A percentile compares a stretch with the other conserved stretches of the same genome.
phyloP scores from a whole-genome alignment of 306 rosid genomes.

The Abrus pulchellus region DNA sequence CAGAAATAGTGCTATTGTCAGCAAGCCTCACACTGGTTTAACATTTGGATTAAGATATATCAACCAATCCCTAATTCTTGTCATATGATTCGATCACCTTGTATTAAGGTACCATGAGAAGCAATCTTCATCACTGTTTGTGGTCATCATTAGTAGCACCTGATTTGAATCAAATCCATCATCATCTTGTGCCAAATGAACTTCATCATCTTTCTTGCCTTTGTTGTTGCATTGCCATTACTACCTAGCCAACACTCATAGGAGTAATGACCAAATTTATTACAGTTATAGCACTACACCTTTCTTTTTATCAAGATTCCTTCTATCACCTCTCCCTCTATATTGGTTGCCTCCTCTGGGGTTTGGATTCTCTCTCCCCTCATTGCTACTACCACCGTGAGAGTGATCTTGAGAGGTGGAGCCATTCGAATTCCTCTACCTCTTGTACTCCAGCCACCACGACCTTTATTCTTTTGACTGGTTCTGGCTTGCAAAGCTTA shows the following conservation, averaged over 20 bases:
- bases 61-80: too few species aligned
- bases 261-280: too few species aligned
- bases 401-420: neutral
- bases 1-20: too few species aligned
- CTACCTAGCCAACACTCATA: too few species aligned
- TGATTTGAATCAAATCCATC: neutral
- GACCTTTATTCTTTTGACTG: too few species aligned
- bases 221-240: too few species aligned
- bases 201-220: neutral
- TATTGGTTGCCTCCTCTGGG: neutral
- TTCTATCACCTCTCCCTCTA: too few species aligned
- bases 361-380: neutral
- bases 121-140: neutral
- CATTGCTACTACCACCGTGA: neutral
- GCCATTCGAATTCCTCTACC: neutral
- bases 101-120: neutral
- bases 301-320: too few species aligned
- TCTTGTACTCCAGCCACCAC: too few species aligned
- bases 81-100: neutral
- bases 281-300: too few species aligned
- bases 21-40: too few species aligned
- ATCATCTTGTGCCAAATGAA: neutral
- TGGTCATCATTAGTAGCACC: neutral
- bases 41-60: too few species aligned
- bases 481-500: neutral